Evolutionary conservation across 371 early-diverging fungal genomes (phyloP), one percentile per base, ranked within the genome.

Genomic region (Syncephalastrum racemosum): DNA sequence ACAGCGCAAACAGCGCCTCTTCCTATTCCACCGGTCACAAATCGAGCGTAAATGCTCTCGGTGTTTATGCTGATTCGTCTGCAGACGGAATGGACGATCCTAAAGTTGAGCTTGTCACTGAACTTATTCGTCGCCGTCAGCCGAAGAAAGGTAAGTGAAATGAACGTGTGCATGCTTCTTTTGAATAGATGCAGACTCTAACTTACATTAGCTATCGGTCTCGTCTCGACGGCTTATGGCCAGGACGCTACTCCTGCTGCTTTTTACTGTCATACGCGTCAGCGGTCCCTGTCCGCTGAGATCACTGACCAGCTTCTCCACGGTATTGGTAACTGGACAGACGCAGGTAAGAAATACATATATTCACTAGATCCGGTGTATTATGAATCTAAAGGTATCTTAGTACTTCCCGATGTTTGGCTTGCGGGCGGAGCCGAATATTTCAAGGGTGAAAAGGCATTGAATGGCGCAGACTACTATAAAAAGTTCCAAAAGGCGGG

Each of bases 201-300:
- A 39, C n/a, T 45, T 27, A 19, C 50, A 44, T 42, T 63, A 58
- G 84, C 80, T 56, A 80, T 90, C 56, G 90, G 90, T 67, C 77
- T 90, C 49, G 90, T 88, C 42, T 77, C 85, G 50, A 90, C 90
- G 46, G 87, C 90, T 50, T 78, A 75, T 54, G 79, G 71, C 46
- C 57, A 63, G 64, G 90, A 90, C 64, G 90, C 88, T 50, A 90
- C 90, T 13, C 90, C 90, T 50, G 82, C 88, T 59, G 85, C 90
- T 25, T 81, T 88, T 49, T 81, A 63, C 44, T 44, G 79, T 40
- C 88, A 90, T 70, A 88, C 87, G 41, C 80, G 88, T 50, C 59
- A 50, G 53, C 75, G 89, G 59, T 57, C 54, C 20, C 73, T 77
- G 48, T 72, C 71, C 48, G 75, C 67, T 23, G 68, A 78, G 59